Conservation (phyloP, 2,329 filamentous ascomycete genomes). For the Cladosporium sp. region DNA sequence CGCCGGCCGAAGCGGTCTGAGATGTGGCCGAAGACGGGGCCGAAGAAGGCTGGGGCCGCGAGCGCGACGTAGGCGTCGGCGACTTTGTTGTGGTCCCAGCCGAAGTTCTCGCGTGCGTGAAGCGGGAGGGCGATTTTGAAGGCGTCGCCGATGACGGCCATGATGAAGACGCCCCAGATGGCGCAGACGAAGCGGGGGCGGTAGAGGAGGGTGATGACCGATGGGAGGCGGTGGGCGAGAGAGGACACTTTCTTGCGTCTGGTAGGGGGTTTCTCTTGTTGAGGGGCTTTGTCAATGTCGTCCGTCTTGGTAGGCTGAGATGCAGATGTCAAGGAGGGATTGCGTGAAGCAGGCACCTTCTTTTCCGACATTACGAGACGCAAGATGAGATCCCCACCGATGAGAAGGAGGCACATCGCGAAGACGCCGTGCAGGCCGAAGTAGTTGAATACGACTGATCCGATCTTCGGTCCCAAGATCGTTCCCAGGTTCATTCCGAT, state of each 20-base stretch:
- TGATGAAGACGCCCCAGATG: slow-evolving; percentile 19
- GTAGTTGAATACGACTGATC: slow-evolving; percentile 57
- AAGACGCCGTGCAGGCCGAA: slow-evolving; percentile 31
- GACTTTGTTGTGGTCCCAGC: slow-evolving; percentile 16
- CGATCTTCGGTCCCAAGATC: slow-evolving; percentile 58
- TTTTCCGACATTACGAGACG: slow-evolving; percentile 19
- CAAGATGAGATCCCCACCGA: slow-evolving; percentile 17
- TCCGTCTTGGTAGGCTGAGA: not conserved
- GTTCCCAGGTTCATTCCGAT: slow-evolving; percentile 58
- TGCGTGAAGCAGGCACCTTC: not conserved
- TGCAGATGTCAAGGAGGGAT: not conserved
- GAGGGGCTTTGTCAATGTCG: not conserved
- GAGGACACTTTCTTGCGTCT: not conserved
- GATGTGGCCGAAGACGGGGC: slow-evolving; percentile 18
- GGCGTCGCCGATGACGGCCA: slow-evolving; percentile 16
- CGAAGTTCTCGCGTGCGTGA: slow-evolving; percentile 15
- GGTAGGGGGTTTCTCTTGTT: not conserved
- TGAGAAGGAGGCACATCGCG: slow-evolving; percentile 14
- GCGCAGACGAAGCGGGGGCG: slow-evolving; percentile 17
- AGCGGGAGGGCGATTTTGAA: slow-evolving; percentile 20
- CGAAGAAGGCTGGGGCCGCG: slow-evolving; percentile 18
- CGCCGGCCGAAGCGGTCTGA: slow-evolving; percentile 17
- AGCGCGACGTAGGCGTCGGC: slow-evolving; percentile 23
- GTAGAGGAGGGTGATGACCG: slow-evolving; percentile 16
- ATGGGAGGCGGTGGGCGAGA: slow-evolving; percentile 11